phyloP scores from a whole-genome alignment of 495 filamentous ascomycete species.

The Aspergillus biplanus region DNA sequence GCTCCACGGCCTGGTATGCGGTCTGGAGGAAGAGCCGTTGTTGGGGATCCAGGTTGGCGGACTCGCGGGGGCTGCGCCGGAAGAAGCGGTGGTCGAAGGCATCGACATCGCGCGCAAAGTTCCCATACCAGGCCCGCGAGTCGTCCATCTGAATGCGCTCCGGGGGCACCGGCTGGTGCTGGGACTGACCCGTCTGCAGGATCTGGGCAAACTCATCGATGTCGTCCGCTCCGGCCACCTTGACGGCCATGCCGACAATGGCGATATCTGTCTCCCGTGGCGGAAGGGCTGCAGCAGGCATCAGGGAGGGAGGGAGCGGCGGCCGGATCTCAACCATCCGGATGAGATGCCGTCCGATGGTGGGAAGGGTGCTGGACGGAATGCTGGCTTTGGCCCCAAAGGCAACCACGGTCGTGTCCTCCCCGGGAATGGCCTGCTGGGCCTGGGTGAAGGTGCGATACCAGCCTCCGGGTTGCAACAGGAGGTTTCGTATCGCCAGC shows the following conservation, averaged over 20 bases:
- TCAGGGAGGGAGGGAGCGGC: not conserved
- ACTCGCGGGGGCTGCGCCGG: slow-evolving; percentile 54
- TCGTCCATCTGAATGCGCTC: not conserved
- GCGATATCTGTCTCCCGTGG: not conserved
- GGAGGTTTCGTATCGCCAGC: not conserved
- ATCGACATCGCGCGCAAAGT: not conserved
- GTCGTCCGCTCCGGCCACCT: not conserved
- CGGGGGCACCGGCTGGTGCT: not conserved
- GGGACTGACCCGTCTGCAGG: not conserved
- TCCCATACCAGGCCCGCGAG: not conserved
- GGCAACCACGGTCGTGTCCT: not conserved
- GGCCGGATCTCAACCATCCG: not conserved
- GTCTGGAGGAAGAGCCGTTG: slow-evolving; percentile 56
- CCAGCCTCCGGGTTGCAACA: not conserved
- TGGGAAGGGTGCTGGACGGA: not conserved
- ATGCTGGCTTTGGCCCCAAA: not conserved
- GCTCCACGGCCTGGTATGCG: slow-evolving; percentile 59
- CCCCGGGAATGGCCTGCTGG: not conserved
- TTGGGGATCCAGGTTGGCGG: slow-evolving; percentile 46
- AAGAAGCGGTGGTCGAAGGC: slow-evolving; percentile 57
- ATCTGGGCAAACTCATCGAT: not conserved
- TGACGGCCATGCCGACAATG: not conserved
- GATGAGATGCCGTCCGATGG: not conserved
- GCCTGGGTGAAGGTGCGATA: not conserved
- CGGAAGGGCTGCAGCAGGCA: not conserved